A percentile compares a stretch with the other conserved stretches of the same genome.
These are phyloP conservation scores for Metschnikowia matae DNA, from an alignment of 805 yeast genomes.

Conservation along the genomic window DNA sequence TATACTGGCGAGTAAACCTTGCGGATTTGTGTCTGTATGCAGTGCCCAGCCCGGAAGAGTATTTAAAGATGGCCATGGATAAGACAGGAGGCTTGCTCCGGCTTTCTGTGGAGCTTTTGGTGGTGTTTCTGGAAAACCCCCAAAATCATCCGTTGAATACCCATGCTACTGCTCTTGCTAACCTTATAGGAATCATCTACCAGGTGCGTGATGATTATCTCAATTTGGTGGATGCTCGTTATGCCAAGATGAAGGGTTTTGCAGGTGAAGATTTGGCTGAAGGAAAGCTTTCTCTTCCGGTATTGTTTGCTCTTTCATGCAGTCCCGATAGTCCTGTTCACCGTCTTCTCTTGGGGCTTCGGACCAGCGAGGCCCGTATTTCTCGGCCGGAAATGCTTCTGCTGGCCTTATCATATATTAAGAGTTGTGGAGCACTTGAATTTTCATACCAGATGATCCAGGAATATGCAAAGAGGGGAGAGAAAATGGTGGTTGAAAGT, in stretches of 20 bases:
- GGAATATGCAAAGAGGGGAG: slow-evolving; percentile 20
- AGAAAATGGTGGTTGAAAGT: slow-evolving; percentile 9
- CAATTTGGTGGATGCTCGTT: slow-evolving; percentile 53
- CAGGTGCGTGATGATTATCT: slow-evolving; percentile 84
- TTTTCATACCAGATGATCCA: slow-evolving; percentile 23
- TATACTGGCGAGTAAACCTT: slow-evolving; percentile 74
- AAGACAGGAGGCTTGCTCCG: slow-evolving; percentile 87
- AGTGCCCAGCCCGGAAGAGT: slow-evolving; percentile 40
- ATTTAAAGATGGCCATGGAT: slow-evolving; percentile 75
- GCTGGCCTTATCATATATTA: slow-evolving; percentile 23
- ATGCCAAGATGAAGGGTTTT: slow-evolving; percentile 61
- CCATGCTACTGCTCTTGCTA: slow-evolving; percentile 53
- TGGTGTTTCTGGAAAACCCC: slow-evolving; percentile 15
- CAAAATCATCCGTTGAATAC: slow-evolving; percentile 1
- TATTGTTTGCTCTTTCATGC: slow-evolving; percentile 48
- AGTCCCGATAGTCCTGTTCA: slow-evolving; percentile 19
- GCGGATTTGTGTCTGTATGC: slow-evolving; percentile 7
- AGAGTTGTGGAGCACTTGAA: slow-evolving; percentile 22
- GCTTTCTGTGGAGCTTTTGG: slow-evolving; percentile 64
- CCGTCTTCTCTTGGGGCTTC: slow-evolving; percentile 18
- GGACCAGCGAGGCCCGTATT: slow-evolving; percentile 2
- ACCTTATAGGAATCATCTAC: slow-evolving; percentile 74
- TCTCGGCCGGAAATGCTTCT: slow-evolving; percentile 13
- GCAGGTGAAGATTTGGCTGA: slow-evolving; percentile 82
- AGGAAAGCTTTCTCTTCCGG: slow-evolving; percentile 85